phyloP scores from a whole-genome alignment of 495 filamentous ascomycete species.

The Penicillium tannophilum region DNA sequence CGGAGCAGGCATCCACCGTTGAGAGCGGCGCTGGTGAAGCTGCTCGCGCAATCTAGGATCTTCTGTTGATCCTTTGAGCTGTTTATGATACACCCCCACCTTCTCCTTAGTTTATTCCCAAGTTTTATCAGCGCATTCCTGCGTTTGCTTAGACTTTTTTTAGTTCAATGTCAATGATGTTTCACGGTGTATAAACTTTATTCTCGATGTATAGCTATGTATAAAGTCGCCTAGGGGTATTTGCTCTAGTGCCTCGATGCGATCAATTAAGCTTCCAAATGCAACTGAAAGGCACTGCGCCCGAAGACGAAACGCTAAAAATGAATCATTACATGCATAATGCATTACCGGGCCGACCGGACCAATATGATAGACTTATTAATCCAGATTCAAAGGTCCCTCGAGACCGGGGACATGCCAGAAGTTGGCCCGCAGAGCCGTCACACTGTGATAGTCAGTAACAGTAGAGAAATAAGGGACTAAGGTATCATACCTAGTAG shows the following conservation, averaged over 20 bases:
- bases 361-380: constrained; percentile 5
- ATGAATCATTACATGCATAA: constrained; percentile 21
- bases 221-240: constrained; percentile 13
- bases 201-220: constrained; percentile 11
- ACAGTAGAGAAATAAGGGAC: constrained; percentile 12
- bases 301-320: constrained; percentile 14
- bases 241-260: neutral
- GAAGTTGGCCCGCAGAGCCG: constrained; percentile 89
- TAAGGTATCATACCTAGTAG: constrained; percentile 37
- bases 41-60: constrained; percentile 63
- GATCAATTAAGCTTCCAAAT: constrained; percentile 13
- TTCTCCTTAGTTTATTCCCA: constrained; percentile 5
- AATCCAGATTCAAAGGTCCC: constrained; percentile 68
- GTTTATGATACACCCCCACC: constrained; percentile 30
- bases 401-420: constrained; percentile 72
- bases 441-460: constrained; percentile 60
- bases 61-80: constrained; percentile 7
- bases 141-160: neutral
- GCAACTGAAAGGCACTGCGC: constrained; percentile 19
- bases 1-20: constrained; percentile 67
- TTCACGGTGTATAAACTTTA: constrained; percentile 4
- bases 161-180: constrained; percentile 17
- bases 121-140: neutral
- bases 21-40: constrained; percentile 80
- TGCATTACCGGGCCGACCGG: constrained; percentile 10